phyloP scores from a whole-genome alignment of 768 basidiomycete species.

The Lactarius psammicola region DNA sequence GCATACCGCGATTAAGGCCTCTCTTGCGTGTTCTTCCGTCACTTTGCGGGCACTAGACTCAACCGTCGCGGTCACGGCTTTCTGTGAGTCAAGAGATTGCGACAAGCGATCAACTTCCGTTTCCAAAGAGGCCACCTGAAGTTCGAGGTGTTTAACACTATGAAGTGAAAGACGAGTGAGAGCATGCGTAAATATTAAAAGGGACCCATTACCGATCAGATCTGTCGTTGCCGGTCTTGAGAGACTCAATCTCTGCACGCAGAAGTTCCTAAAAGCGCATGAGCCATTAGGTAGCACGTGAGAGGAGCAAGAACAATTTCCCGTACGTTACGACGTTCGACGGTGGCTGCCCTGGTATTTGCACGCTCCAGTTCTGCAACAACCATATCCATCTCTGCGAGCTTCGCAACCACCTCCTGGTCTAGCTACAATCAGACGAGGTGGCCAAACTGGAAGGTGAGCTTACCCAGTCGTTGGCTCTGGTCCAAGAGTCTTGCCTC shows the following conservation, averaged over 20 bases:
- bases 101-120: slow-evolving; percentile 70
- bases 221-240: slow-evolving; percentile 73
- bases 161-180: background rate
- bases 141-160: slow-evolving; percentile 71
- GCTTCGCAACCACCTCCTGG: slow-evolving; percentile 85
- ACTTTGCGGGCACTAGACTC: slow-evolving; percentile 51
- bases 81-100: slow-evolving; percentile 61
- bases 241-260: slow-evolving; percentile 89
- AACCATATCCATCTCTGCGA: slow-evolving; percentile 94
- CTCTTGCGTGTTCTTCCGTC: slow-evolving; percentile 58
- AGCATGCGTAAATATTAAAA: slow-evolving; percentile 5
- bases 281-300: slow-evolving; percentile 11
- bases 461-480: slow-evolving; percentile 80
- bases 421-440: slow-evolving; percentile 46
- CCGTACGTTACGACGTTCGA: slow-evolving; percentile 88
- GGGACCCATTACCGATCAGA: slow-evolving; percentile 56
- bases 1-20: slow-evolving; percentile 56
- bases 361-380: slow-evolving; percentile 92
- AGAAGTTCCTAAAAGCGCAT: slow-evolving; percentile 71
- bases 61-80: slow-evolving; percentile 44
- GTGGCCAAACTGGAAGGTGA: background rate
- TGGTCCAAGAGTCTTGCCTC: slow-evolving; percentile 92
- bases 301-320: background rate
- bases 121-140: slow-evolving; percentile 74
- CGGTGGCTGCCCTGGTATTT: slow-evolving; percentile 88